Percentiles rank a stretch among this genome's conserved stretches.
phyloP scores from a whole-genome alignment of 2,329 filamentous ascomycete genomes.

The Colletotrichum tofieldiae region DNA sequence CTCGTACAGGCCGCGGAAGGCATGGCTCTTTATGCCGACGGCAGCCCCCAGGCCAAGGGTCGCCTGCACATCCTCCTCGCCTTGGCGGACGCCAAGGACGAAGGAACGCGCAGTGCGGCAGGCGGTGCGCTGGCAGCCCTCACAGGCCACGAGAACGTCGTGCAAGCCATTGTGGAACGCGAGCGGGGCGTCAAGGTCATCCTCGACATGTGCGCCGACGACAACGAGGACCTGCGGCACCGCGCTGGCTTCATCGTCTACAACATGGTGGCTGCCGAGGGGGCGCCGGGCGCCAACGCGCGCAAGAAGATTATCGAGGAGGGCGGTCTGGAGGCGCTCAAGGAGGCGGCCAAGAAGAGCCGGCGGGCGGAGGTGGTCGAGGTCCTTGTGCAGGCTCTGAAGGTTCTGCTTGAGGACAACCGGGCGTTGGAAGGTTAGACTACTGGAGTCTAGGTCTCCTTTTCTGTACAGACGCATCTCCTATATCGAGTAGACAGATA shows the following conservation, averaged over 20 bases:
- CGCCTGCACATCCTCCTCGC: constrained; percentile 89
- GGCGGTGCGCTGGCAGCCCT: constrained; percentile 91
- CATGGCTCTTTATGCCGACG: constrained; percentile 78
- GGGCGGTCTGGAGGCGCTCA: constrained; percentile 78
- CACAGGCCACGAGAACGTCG: constrained; percentile 82
- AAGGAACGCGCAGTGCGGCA: constrained; percentile 84
- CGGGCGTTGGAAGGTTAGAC: constrained; percentile 34
- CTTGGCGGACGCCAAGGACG: constrained; percentile 88
- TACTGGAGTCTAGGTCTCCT: not conserved
- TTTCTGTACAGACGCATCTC: constrained; percentile 19
- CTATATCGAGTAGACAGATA: constrained; percentile 34
- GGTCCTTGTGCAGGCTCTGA: constrained; percentile 80
- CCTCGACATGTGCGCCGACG: constrained; percentile 84
- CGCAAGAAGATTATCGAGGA: constrained; percentile 73
- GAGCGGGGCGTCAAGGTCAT: constrained; percentile 83
- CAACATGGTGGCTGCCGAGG: constrained; percentile 80
- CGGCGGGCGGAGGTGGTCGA: constrained; percentile 79
- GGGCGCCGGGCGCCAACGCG: constrained; percentile 74
- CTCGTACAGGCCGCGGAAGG: constrained; percentile 80
- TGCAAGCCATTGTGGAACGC: constrained; percentile 78
- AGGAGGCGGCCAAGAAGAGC: constrained; percentile 78
- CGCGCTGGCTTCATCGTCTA: constrained; percentile 83
- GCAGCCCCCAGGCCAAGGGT: constrained; percentile 76
- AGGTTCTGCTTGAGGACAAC: constrained; percentile 70
- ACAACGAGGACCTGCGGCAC: constrained; percentile 77